Conservation (phyloP, 345 rosid species). For the Gossypium australe region DNA sequence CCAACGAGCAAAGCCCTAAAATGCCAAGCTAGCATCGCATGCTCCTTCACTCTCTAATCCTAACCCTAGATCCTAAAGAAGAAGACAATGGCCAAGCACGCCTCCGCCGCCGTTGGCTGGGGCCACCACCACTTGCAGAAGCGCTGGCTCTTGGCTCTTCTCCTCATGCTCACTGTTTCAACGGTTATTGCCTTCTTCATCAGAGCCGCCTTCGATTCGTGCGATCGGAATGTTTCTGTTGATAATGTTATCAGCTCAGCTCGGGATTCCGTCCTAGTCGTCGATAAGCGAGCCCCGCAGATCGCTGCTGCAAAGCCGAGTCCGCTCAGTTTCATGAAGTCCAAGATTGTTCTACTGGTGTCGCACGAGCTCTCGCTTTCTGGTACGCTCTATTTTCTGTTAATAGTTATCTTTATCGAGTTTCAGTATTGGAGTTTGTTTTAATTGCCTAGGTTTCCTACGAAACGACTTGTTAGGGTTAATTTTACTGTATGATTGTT, state of each 20-base stretch:
- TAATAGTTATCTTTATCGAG: neutral
- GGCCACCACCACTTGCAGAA: slow-evolving; percentile 27
- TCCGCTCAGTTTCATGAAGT: slow-evolving; percentile 47
- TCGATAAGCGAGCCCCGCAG: neutral
- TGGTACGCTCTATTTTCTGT: slow-evolving; percentile 16
- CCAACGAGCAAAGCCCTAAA: slow-evolving; percentile 11
- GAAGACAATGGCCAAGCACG: slow-evolving; percentile 39
- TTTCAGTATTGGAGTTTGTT: neutral
- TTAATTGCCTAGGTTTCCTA: neutral
- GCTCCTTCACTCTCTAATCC: neutral
- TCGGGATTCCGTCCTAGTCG: neutral
- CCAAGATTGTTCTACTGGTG: slow-evolving; percentile 38
- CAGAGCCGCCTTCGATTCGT: slow-evolving; percentile 35
- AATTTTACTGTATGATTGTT: neutral
- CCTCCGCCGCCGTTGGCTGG: slow-evolving; percentile 20
- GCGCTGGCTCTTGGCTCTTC: slow-evolving; percentile 30
- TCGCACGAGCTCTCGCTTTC: slow-evolving; percentile 47
- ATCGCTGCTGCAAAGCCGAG: slow-evolving; percentile 18
- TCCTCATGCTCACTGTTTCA: slow-evolving; percentile 39
- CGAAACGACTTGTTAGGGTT: neutral
- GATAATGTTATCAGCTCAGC: neutral
- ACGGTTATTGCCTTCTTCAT: slow-evolving; percentile 32
- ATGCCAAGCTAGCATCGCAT: slow-evolving; percentile 10
- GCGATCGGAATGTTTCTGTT: slow-evolving; percentile 26
- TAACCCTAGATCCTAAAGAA: neutral